Conservation (phyloP, 148 eudicot genomes). For the Polygonum maritimum region DNA sequence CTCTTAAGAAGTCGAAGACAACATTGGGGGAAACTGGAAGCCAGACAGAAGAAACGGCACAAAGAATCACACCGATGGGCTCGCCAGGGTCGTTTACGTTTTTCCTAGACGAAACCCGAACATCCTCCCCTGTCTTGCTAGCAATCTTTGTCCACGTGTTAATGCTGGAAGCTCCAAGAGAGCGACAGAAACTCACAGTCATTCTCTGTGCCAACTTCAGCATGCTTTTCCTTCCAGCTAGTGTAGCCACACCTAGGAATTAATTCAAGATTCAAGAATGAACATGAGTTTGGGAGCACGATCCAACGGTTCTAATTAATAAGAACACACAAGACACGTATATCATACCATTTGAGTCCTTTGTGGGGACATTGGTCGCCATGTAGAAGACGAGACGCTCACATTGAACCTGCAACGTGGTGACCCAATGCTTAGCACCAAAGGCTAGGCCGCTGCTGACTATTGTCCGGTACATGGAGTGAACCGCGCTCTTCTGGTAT, state of each 20-base stretch:
- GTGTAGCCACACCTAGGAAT: conserved; percentile 61
- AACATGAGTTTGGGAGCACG: neutral
- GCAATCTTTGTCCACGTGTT: conserved; percentile 78
- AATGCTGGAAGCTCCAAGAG: conserved; percentile 72
- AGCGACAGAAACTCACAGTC: conserved; percentile 70
- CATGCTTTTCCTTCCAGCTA: conserved; percentile 92
- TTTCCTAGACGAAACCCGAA: conserved; percentile 70
- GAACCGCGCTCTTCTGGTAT: conserved; percentile 58
- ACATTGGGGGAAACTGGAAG: conserved; percentile 59
- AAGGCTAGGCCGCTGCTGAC: conserved; percentile 86
- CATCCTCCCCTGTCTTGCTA: conserved; percentile 77
- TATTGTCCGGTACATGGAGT: conserved; percentile 59
- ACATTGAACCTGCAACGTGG: conserved; percentile 82
- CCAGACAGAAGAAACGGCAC: conserved; percentile 80
- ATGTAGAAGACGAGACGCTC: conserved; percentile 77
- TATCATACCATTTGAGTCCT: conserved; percentile 67
- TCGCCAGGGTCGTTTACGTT: conserved; percentile 83
- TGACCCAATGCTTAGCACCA: conserved; percentile 88
- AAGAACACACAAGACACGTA: neutral
- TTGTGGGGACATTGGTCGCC: conserved; percentile 94
- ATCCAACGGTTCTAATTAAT: neutral
- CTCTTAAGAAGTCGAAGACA: conserved; percentile 77
- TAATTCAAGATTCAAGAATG: neutral
- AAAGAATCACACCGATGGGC: conserved; percentile 73
- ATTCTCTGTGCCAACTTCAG: conserved; percentile 88